A percentile compares a stretch with the other conserved stretches of the same genome.
These are phyloP conservation scores for Mortierella claussenii DNA, from an alignment of 192 early-diverging fungal genomes.

Conservation along the genomic window DNA sequence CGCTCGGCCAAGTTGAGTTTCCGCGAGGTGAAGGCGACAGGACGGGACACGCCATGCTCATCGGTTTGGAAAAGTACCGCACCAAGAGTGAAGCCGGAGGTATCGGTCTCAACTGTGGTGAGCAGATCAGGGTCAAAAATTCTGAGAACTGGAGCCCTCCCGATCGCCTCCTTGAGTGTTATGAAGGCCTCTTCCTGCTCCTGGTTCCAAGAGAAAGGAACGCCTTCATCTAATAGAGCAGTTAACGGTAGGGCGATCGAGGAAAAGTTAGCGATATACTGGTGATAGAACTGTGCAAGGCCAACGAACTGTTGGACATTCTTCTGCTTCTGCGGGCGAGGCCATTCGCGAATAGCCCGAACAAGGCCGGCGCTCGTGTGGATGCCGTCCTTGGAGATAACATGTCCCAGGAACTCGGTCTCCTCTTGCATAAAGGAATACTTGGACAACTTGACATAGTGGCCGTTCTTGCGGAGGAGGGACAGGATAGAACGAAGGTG, in stretches of 20 bases:
- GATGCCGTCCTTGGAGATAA: conserved; percentile 15
- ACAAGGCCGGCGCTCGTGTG: conserved; percentile 1
- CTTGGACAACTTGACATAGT: conserved; percentile 40
- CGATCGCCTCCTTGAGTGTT: conserved; percentile 25
- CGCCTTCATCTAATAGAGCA: background rate
- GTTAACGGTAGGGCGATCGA: conserved; percentile 1
- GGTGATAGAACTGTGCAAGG: conserved; percentile 6
- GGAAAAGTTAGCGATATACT: conserved; percentile 3
- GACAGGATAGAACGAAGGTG: conserved; percentile 42
- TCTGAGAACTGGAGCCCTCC: conserved; percentile 29
- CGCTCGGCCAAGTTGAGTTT: conserved; percentile 38
- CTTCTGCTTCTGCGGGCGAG: background rate
- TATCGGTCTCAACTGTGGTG: conserved; percentile 48
- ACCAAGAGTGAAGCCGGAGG: conserved; percentile 53
- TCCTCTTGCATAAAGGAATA: conserved; percentile 38
- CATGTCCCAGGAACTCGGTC: conserved; percentile 19
- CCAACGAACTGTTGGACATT: conserved; percentile 15
- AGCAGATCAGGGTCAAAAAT: conserved; percentile 32
- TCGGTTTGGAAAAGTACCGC: conserved; percentile 50
- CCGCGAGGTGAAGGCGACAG: conserved; percentile 45
- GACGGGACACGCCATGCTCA: conserved; percentile 25
- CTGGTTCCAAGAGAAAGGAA: background rate
- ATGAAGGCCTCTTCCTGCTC: conserved; percentile 33
- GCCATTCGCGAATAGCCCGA: conserved; percentile 24
- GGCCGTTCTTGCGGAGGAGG: conserved; percentile 23